Conservation (phyloP, 129 eudicot genomes). For the Ambrosia artemisiifolia region DNA sequence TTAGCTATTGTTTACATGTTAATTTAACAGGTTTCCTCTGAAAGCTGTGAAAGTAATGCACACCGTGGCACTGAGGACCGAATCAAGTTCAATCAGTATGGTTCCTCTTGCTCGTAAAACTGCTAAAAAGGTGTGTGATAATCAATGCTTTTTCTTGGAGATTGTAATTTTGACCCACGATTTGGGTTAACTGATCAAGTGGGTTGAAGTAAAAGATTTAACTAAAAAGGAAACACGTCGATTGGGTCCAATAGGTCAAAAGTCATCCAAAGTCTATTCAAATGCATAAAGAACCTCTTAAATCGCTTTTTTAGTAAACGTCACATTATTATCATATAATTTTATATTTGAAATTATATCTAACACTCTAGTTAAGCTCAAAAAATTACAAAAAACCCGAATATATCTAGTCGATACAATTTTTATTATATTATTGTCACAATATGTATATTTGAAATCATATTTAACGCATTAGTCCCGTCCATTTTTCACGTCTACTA, state of each 20-base stretch:
- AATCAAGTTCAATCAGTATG: constrained; percentile 47
- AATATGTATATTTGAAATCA: no score
- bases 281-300: not conserved
- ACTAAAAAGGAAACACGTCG: not conserved
- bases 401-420: not conserved
- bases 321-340: not conserved
- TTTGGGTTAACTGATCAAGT: not conserved
- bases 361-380: not conserved
- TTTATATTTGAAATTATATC: not conserved
- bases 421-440: no score
- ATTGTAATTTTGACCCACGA: not conserved
- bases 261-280: not conserved
- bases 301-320: not conserved
- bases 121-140: constrained; percentile 54
- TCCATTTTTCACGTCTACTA: not conserved
- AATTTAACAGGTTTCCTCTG: constrained; percentile 66
- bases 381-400: not conserved
- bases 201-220: not conserved
- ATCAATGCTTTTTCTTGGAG: not conserved
- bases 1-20: not conserved
- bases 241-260: not conserved
- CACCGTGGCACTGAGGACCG: constrained; percentile 90
- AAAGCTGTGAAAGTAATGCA: constrained; percentile 98
- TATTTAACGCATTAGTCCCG: no score
- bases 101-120: constrained; percentile 44